These are phyloP conservation scores for Erythrobasidium hasegawianum DNA, from an alignment of 1,284 basidiomycete species.

Conservation along the genomic window DNA sequence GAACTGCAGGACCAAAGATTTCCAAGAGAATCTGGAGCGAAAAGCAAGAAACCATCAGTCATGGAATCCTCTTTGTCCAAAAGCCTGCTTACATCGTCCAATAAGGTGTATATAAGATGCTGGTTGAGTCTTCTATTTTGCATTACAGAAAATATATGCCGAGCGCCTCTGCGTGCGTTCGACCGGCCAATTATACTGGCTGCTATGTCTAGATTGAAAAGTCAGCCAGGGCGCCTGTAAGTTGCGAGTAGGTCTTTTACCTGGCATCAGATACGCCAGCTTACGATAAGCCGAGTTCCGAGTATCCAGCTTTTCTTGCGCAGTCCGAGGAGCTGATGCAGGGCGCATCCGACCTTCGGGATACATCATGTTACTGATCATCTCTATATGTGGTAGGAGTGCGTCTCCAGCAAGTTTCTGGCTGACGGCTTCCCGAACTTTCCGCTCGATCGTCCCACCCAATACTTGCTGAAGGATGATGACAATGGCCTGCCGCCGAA, in stretches of 20 bases:
- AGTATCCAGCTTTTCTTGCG: slow-evolving; percentile 72
- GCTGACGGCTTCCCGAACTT: slow-evolving; percentile 74
- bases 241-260: slow-evolving; percentile 54
- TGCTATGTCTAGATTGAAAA: slow-evolving; percentile 66
- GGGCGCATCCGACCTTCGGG: slow-evolving; percentile 70
- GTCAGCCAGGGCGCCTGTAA: no score
- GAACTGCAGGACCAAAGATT: slow-evolving; percentile 14
- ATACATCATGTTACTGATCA: slow-evolving; percentile 73
- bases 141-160: slow-evolving; percentile 82
- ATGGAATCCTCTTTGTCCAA: neutral
- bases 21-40: slow-evolving; percentile 19
- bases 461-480: slow-evolving; percentile 93
- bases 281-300: slow-evolving; percentile 81
- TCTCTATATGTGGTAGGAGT: slow-evolving; percentile 62
- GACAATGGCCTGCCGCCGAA: slow-evolving; percentile 90
- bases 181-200: slow-evolving; percentile 94
- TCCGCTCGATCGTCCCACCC: slow-evolving; percentile 90
- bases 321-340: slow-evolving; percentile 62
- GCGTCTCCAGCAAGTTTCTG: slow-evolving; percentile 62
- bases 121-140: slow-evolving; percentile 90
- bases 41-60: neutral
- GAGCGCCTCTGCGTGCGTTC: slow-evolving; percentile 84
- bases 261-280: slow-evolving; percentile 81
- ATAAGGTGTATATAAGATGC: slow-evolving; percentile 77
- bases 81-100: slow-evolving; percentile 69